phyloP scores from a whole-genome alignment of 768 basidiomycete species.

The Filobasidium floriforme region DNA sequence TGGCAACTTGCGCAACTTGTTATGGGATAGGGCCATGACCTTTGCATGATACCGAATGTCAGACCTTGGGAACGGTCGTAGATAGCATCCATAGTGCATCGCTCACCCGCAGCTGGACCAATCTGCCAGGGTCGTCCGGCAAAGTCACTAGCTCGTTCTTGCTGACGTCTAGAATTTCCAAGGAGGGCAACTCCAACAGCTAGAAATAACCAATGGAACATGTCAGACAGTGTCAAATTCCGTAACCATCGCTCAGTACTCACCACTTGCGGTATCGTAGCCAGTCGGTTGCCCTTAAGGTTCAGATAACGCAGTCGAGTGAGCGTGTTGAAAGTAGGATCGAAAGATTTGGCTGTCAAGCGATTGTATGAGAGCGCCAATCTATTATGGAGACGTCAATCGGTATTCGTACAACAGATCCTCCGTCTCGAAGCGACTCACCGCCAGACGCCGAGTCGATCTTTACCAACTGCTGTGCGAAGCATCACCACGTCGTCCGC shows the following conservation, averaged over 20 bases:
- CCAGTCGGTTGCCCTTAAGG: conserved; percentile 59
- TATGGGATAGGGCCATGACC: conserved; percentile 80
- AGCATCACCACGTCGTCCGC: conserved; percentile 69
- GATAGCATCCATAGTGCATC: neutral
- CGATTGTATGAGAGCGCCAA: conserved; percentile 81
- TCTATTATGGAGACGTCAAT: conserved; percentile 47
- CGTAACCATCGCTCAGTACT: conserved; percentile 39
- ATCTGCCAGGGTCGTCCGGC: conserved; percentile 69
- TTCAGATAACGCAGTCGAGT: conserved; percentile 44
- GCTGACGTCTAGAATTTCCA: conserved; percentile 91
- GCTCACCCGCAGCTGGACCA: conserved; percentile 65
- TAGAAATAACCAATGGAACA: conserved; percentile 37
- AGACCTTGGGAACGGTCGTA: neutral
- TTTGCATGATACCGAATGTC: conserved; percentile 39
- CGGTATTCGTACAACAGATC: neutral
- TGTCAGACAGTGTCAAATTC: neutral
- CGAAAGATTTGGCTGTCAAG: conserved; percentile 55
- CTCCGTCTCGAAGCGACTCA: conserved; percentile 18
- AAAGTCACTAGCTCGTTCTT: conserved; percentile 78
- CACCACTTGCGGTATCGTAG: conserved; percentile 78
- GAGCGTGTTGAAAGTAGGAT: conserved; percentile 34
- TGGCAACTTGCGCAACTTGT: conserved; percentile 73
- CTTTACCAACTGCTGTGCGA: conserved; percentile 55
- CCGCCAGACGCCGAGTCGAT: conserved; percentile 44
- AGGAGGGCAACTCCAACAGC: conserved; percentile 73